Evolutionary conservation across 768 basidiomycete genomes (phyloP).

Genomic region (Boletales sp.): DNA sequence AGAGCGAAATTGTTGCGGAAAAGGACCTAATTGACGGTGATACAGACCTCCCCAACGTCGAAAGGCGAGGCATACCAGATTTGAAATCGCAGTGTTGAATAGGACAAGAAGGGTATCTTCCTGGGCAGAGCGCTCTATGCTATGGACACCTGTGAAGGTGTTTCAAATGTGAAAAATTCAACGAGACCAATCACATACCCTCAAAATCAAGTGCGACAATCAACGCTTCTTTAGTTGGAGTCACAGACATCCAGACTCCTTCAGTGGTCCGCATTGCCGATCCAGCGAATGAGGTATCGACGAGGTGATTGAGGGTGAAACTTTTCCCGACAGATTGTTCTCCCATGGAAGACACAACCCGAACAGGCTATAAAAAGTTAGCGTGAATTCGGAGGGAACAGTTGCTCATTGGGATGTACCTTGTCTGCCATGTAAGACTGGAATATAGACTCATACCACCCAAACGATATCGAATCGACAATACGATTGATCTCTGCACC

Average conservation of each 20-base stretch:
- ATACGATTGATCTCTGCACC: conserved; percentile 58
- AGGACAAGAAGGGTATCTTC: conserved; percentile 63
- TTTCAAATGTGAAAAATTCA: not conserved
- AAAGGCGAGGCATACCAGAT: conserved; percentile 40
- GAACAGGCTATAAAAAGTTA: conserved; percentile 43
- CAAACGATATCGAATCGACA: conserved; percentile 53
- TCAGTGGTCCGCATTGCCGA: conserved; percentile 63
- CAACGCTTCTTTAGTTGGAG: conserved; percentile 51
- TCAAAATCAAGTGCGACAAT: conserved; percentile 67
- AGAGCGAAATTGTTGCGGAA: conserved; percentile 66
- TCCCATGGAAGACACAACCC: conserved; percentile 66
- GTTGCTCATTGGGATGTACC: conserved; percentile 23
- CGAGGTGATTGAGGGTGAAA: conserved; percentile 56
- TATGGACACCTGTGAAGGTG: conserved; percentile 50
- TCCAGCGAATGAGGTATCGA: conserved; percentile 62
- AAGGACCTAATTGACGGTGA: conserved; percentile 40
- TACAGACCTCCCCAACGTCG: not conserved
- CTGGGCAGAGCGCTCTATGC: conserved; percentile 59
- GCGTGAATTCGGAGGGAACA: not conserved
- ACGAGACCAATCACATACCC: conserved; percentile 31
- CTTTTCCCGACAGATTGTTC: conserved; percentile 66
- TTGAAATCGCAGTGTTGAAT: conserved; percentile 65
- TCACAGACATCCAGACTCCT: conserved; percentile 66
- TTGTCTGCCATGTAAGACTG: conserved; percentile 59
- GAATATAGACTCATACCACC: conserved; percentile 65